These are phyloP conservation scores for Apocynum venetum DNA, from an alignment of 257 asterid genomes.

Conservation along the genomic window DNA sequence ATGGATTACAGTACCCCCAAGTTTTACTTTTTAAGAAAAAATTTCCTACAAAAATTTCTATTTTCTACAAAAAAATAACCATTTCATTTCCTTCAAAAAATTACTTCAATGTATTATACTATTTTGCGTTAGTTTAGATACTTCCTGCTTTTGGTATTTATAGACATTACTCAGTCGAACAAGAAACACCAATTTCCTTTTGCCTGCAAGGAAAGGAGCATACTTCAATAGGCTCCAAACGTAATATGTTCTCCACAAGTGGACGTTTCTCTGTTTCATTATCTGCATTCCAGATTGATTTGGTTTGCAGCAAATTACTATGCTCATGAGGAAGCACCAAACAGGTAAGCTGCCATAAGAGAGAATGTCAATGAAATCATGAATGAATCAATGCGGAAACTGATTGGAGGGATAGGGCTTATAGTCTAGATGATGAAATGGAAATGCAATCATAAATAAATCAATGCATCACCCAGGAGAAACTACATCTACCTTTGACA, in stretches of 20 bases:
- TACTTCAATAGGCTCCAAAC: constrained; percentile 82
- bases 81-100: neutral
- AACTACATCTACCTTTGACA: constrained; percentile 57
- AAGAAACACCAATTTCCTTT: neutral
- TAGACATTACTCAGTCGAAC: neutral
- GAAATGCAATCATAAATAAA: neutral
- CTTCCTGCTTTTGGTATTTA: neutral
- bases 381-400: neutral
- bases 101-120: neutral
- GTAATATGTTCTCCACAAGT: constrained; percentile 76
- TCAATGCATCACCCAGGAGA: constrained; percentile 8
- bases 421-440: neutral
- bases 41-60: too few species aligned
- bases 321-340: constrained; percentile 71
- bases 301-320: constrained; percentile 50
- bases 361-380: neutral
- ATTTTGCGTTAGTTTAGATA: neutral
- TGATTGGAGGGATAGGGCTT: neutral
- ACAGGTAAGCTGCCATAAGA: constrained; percentile 79
- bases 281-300: constrained; percentile 89
- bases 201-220: constrained; percentile 17
- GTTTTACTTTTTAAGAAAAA: neutral
- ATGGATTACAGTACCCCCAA: neutral
- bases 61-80: neutral
- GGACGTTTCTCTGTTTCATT: constrained; percentile 55